phyloP scores from a whole-genome alignment of 257 asterid species.

The Paraleonurus japonicus region DNA sequence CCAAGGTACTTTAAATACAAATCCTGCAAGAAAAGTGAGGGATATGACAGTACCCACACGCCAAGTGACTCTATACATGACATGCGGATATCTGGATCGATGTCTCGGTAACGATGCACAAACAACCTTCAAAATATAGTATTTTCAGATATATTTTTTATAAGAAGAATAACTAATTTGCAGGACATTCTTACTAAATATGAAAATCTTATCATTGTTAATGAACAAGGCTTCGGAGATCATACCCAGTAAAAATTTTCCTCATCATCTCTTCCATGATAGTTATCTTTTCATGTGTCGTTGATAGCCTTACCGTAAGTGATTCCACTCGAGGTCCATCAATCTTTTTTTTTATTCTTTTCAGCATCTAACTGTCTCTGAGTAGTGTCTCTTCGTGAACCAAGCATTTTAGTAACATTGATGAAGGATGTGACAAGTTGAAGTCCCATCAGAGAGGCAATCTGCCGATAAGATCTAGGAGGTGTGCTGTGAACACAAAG shows the following conservation, averaged over 20 bases:
- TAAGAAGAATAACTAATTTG: slow-evolving; percentile 5
- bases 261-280: slow-evolving; percentile 93
- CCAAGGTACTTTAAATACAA: slow-evolving; percentile 95
- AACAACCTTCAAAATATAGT: slow-evolving; percentile 61
- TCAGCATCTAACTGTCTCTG: slow-evolving; percentile 97
- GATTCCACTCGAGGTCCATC: slow-evolving; percentile 94
- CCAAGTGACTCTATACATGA: slow-evolving; percentile 96
- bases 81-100: slow-evolving; percentile 89
- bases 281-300: slow-evolving; percentile 85
- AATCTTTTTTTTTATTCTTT: slow-evolving; percentile 63
- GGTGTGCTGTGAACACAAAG: slow-evolving; percentile 72
- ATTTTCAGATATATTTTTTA: slow-evolving; percentile 2
- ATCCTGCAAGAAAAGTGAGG: slow-evolving; percentile 95
- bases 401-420: slow-evolving; percentile 82
- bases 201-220: slow-evolving; percentile 11
- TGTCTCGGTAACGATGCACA: slow-evolving; percentile 97
- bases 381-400: slow-evolving; percentile 86
- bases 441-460: slow-evolving; percentile 93
- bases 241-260: slow-evolving; percentile 84
- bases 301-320: slow-evolving; percentile 74
- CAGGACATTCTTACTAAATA: background rate
- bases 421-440: slow-evolving; percentile 97
- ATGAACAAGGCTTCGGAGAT: slow-evolving; percentile 1
- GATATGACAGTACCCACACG: slow-evolving; percentile 90
- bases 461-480: slow-evolving; percentile 90